phyloP scores from a whole-genome alignment of 805 yeast genomes.

The Pichia sporocuriosa region DNA sequence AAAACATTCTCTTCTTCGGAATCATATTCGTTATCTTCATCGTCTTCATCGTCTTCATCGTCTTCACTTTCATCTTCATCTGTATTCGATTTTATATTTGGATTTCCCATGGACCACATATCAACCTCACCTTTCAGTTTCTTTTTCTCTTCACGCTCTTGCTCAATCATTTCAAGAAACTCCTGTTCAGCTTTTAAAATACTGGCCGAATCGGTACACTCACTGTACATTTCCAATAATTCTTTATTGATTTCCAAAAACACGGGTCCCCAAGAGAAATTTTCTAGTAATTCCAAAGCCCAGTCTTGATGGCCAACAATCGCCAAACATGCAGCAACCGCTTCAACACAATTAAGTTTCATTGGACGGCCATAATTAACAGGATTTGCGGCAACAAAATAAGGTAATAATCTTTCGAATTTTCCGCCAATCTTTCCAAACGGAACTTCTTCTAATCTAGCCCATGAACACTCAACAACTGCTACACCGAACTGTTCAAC shows the following conservation, averaged over 20 bases:
- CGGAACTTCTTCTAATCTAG: conserved; percentile 94
- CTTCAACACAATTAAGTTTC: conserved; percentile 94
- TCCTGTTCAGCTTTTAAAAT: conserved; percentile 64
- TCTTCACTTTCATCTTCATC: conserved; percentile 23
- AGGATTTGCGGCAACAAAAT: conserved; percentile 91
- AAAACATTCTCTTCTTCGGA: conserved; percentile 10
- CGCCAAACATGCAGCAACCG: conserved; percentile 93
- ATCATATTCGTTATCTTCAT: conserved; percentile 8
- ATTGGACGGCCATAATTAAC: conserved; percentile 96
- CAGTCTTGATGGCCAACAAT: conserved; percentile 87
- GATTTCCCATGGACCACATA: conserved; percentile 74
- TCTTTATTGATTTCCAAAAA: conserved; percentile 80
- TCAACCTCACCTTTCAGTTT: conserved; percentile 48
- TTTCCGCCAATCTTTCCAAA: conserved; percentile 87
- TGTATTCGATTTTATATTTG: conserved; percentile 50
- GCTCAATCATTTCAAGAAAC: conserved; percentile 65
- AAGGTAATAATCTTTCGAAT: conserved; percentile 81
- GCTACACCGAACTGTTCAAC: conserved; percentile 88
- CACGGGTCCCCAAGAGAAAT: conserved; percentile 92
- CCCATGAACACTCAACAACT: conserved; percentile 99
- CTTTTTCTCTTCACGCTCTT: conserved; percentile 58
- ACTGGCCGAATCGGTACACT: conserved; percentile 76
- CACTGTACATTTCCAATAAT: conserved; percentile 62
- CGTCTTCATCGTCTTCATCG: conserved; percentile 15
- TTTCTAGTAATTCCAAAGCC: conserved; percentile 69